Evolutionary conservation across 2,329 filamentous ascomycete species (phyloP).

Genomic region (Trichocomaceae sp.): DNA sequence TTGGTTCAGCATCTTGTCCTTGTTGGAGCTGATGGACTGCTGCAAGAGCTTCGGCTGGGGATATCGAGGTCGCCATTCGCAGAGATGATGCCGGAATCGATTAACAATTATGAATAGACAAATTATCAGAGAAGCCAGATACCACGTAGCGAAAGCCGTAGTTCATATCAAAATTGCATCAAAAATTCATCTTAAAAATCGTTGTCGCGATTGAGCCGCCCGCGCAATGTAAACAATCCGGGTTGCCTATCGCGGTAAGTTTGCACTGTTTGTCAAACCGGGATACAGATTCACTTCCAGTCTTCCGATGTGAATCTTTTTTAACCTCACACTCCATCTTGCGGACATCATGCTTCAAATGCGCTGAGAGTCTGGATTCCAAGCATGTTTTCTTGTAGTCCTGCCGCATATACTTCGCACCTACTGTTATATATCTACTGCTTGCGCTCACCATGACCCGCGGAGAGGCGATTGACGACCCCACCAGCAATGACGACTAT

Average conservation of each 20-base stretch:
- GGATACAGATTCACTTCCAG: neutral
- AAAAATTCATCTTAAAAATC: neutral
- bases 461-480: slow-evolving; percentile 38
- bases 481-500: slow-evolving; percentile 46
- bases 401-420: neutral
- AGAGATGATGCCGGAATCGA: neutral
- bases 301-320: neutral
- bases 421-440: neutral
- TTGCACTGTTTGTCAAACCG: slow-evolving; percentile 14
- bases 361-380: neutral
- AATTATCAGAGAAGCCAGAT: too few relatives aligned
- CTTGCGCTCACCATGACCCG: slow-evolving; percentile 21
- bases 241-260: slow-evolving; percentile 10
- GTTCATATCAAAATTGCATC: neutral
- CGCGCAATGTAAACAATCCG: slow-evolving; percentile 7
- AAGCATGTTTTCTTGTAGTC: slow-evolving; percentile 3
- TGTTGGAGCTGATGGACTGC: slow-evolving; percentile 43
- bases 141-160: neutral
- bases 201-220: neutral
- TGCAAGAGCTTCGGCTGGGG: slow-evolving; percentile 21
- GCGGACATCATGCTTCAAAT: neutral
- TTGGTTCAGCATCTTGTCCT: slow-evolving; percentile 24
- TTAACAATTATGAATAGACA: too few relatives aligned
- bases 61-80: slow-evolving; percentile 17
- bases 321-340: neutral